Percentiles rank a stretch among this genome's conserved stretches.
Conservation (phyloP, 176 grass and related monocot species). For the Poa annua region DNA sequence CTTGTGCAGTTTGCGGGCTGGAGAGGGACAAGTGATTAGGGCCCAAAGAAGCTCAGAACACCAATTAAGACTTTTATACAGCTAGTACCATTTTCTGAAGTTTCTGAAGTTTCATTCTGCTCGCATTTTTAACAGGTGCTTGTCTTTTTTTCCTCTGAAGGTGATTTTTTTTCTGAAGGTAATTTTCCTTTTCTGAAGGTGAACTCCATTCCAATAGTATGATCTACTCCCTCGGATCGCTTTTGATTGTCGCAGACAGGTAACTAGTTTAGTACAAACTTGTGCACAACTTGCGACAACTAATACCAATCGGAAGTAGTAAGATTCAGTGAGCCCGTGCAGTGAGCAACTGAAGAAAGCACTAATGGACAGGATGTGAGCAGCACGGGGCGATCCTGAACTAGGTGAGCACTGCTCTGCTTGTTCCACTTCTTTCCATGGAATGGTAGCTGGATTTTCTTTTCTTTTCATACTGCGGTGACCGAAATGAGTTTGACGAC, state of each 20-base stretch:
- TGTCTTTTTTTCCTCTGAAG: not conserved
- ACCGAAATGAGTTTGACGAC: not conserved
- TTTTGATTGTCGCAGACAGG: too few species aligned
- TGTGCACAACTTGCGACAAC: too few species aligned
- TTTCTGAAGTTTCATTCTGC: not conserved
- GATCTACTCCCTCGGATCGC: not conserved
- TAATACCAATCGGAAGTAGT: too few species aligned
- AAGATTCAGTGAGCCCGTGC: not conserved
- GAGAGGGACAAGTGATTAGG: conserved; percentile 7
- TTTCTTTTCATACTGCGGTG: not conserved
- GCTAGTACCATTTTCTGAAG: too few species aligned
- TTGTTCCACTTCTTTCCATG: not conserved
- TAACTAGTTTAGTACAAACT: too few species aligned
- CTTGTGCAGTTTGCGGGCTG: conserved; percentile 16
- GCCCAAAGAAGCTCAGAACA: not conserved
- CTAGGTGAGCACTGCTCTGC: not conserved
- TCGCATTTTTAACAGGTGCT: not conserved
- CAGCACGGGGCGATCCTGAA: not conserved
- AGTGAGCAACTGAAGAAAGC: not conserved
- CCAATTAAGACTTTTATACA: not conserved
- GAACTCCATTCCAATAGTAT: not conserved
- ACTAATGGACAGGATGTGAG: not conserved
- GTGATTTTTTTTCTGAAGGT: too few species aligned
- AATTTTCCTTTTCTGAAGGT: not conserved
- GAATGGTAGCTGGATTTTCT: not conserved